Conservation (phyloP, 2,329 filamentous ascomycete species). For the Trichoderma sp. region DNA sequence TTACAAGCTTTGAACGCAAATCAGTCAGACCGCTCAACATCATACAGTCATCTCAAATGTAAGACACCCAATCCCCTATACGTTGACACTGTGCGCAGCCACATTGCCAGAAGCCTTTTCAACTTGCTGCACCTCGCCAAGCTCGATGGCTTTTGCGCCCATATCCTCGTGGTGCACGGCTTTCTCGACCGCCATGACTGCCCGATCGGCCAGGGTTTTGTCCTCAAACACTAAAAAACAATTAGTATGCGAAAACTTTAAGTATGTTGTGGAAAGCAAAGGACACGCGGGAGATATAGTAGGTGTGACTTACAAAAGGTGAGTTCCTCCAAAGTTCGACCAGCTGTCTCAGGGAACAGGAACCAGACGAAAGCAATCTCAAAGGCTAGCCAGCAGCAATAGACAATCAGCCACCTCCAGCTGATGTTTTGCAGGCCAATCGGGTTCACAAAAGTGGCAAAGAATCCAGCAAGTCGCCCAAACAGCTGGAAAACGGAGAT, state of each 20-base stretch:
- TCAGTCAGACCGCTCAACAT: neutral
- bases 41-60: neutral
- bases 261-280: too few species aligned
- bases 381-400: slow-evolving; percentile 10
- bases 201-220: neutral
- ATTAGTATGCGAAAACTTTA: neutral
- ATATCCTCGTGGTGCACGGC: slow-evolving; percentile 1
- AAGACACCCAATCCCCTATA: neutral
- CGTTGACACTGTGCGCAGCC: neutral
- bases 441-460: slow-evolving; percentile 10
- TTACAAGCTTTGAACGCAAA: neutral
- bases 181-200: slow-evolving; percentile 7
- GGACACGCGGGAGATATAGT: neutral
- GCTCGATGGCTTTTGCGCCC: neutral
- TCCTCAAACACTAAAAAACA: neutral
- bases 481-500: slow-evolving; percentile 8
- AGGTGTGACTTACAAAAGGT: neutral
- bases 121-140: slow-evolving; percentile 4
- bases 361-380: slow-evolving; percentile 9
- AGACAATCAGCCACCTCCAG: slow-evolving; percentile 14
- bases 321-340: slow-evolving; percentile 6
- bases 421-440: slow-evolving; percentile 9
- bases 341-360: slow-evolving; percentile 10
- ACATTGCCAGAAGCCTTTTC: neutral
- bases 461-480: neutral